Percentiles rank a stretch among this genome's conserved stretches.
Conservation (phyloP, 2,329 filamentous ascomycete genomes). For the Apiospora pterosperma region DNA sequence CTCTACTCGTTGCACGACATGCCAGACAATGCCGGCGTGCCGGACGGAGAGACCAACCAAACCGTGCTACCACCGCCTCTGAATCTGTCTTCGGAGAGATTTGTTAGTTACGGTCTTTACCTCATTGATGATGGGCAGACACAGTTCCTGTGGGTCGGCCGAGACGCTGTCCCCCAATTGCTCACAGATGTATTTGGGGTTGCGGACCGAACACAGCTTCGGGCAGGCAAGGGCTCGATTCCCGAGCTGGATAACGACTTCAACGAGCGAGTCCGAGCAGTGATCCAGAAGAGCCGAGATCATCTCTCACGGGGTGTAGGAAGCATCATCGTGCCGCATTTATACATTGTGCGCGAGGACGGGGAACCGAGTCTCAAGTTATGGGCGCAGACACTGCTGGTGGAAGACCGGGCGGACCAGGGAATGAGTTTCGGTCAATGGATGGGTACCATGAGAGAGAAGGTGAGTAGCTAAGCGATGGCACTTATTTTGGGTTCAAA, state of each 20-base stretch:
- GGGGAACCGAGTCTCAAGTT: conserved; percentile 92
- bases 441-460: conserved; percentile 88
- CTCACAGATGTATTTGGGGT: conserved; percentile 88
- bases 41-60: conserved; percentile 81
- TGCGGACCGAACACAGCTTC: conserved; percentile 76
- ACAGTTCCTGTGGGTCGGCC: conserved; percentile 95
- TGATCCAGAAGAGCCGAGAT: conserved; percentile 89
- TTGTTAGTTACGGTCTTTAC: conserved; percentile 89
- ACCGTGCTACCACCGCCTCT: conserved; percentile 81
- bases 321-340: conserved; percentile 85
- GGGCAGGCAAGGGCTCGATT: conserved; percentile 84
- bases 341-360: conserved; percentile 93
- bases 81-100: conserved; percentile 83
- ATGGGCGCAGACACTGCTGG: conserved; percentile 93
- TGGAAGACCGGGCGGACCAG: conserved; percentile 94
- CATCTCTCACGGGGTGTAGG: conserved; percentile 84
- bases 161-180: conserved; percentile 87
- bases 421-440: conserved; percentile 90
- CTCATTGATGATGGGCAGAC: conserved; percentile 96
- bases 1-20: conserved; percentile 92
- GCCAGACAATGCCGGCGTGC: conserved; percentile 87
- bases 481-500: background rate
- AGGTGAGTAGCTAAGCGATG: conserved; percentile 55
- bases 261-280: conserved; percentile 87
- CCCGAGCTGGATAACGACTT: conserved; percentile 93